phyloP scores from a whole-genome alignment of 495 filamentous ascomycete genomes.

The Pseudevernia furfuracea region DNA sequence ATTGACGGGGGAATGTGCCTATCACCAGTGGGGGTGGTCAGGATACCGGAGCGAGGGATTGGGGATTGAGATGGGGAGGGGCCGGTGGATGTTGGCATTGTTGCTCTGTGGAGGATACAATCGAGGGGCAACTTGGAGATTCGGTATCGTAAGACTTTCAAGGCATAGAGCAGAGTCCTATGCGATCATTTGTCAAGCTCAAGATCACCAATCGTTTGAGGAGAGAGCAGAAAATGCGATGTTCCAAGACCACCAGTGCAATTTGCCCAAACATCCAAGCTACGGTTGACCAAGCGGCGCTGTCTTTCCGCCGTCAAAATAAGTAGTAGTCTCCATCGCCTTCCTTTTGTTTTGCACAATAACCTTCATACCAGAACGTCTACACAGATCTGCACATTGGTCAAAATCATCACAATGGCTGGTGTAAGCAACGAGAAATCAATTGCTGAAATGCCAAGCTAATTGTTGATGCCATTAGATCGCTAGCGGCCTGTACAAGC shows the following conservation, averaged over 20 bases:
- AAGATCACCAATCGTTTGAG: background rate
- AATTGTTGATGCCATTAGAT: conserved; percentile 40
- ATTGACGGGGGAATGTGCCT: conserved; percentile 80
- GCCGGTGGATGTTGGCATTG: conserved; percentile 21
- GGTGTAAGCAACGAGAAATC: conserved; percentile 39
- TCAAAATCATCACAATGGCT: conserved; percentile 43
- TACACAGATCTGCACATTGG: background rate
- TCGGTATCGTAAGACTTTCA: background rate
- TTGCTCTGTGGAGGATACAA: background rate
- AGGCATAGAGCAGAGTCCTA: background rate
- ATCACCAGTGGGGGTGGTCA: conserved; percentile 62
- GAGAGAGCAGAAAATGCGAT: background rate
- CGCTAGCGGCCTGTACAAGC: conserved; percentile 68
- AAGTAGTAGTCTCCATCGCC: background rate
- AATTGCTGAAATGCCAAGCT: conserved; percentile 30
- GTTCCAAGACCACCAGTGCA: background rate
- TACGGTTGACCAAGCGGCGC: conserved; percentile 2
- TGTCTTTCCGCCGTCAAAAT: background rate
- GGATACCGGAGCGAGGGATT: conserved; percentile 57
- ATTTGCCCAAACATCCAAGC: background rate
- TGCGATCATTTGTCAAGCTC: background rate
- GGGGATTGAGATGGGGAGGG: conserved; percentile 18
- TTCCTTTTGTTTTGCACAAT: background rate
- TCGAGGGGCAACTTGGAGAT: background rate
- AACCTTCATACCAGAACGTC: background rate